A percentile compares a stretch with the other conserved stretches of the same genome.
Evolutionary conservation across 768 basidiomycete species (phyloP).

Genomic region (Termitomyces sp.): DNA sequence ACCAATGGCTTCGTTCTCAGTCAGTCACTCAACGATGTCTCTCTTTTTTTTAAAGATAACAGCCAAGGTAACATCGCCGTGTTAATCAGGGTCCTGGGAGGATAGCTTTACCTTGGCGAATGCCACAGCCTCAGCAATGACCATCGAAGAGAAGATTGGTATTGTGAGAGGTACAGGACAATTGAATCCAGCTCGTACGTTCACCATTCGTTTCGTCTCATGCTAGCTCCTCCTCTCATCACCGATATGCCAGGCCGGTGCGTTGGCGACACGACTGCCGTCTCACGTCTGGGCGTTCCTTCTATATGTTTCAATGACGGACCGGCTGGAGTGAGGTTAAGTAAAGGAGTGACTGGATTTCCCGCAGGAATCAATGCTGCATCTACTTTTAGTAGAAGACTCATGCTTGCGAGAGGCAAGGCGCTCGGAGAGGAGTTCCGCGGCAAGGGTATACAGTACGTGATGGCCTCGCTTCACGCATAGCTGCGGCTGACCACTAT

Average conservation of each 20-base stretch:
- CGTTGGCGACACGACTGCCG: conserved; percentile 39
- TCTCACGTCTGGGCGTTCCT: conserved; percentile 35
- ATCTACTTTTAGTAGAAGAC: conserved; percentile 50
- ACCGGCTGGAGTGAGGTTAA: conserved; percentile 37
- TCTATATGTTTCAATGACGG: conserved; percentile 45
- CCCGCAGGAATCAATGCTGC: conserved; percentile 56
- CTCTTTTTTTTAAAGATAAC: neutral
- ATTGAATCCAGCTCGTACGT: conserved; percentile 29
- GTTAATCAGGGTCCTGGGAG: conserved; percentile 35
- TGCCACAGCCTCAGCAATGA: conserved; percentile 30
- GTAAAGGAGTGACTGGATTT: conserved; percentile 41
- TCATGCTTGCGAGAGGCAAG: conserved; percentile 57
- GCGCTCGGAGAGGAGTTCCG: conserved; percentile 64
- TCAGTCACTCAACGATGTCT: neutral
- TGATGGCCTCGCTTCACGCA: neutral
- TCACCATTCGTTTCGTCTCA: neutral
- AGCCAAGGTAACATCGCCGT: neutral
- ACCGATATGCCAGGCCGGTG: conserved; percentile 31
- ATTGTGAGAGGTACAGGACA: conserved; percentile 41
- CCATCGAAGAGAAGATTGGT: conserved; percentile 38
- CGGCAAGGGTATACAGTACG: conserved; percentile 54
- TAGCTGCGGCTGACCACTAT: neutral
- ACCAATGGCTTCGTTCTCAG: conserved; percentile 2
- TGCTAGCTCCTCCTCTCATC: neutral
- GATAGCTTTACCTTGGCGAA: conserved; percentile 35